A percentile compares a stretch with the other conserved stretches of the same genome.
Conservation (phyloP, 257 asterid genomes). For the Primulina tabacum region DNA sequence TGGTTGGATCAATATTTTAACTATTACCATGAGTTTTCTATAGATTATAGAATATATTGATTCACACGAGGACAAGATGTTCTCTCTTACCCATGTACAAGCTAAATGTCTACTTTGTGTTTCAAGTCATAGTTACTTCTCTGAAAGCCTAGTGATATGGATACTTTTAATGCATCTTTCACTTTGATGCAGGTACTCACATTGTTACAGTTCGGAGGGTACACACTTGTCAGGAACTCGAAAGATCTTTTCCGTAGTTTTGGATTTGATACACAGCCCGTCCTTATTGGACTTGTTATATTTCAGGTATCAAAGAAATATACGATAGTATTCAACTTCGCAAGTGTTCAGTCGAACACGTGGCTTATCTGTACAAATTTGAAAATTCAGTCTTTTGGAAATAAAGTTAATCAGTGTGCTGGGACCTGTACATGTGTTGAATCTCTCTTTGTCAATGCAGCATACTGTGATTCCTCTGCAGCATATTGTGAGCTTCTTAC, state of each 20-base stretch:
- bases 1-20: background rate
- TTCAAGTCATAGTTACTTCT: conserved; percentile 11
- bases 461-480: conserved; percentile 95
- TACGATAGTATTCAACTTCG: background rate
- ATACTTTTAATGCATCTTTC: conserved; percentile 18
- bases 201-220: conserved; percentile 91
- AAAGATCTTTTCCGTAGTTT: conserved; percentile 91
- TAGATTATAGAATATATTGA: background rate
- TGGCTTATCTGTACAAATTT: conserved; percentile 18
- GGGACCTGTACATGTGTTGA: conserved; percentile 2
- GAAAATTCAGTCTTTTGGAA: conserved; percentile 14
- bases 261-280: conserved; percentile 97
- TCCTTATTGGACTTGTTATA: conserved; percentile 90
- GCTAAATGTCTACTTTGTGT: background rate
- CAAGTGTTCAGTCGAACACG: conserved; percentile 14
- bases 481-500: conserved; percentile 79
- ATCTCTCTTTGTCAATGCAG: conserved; percentile 44
- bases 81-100: background rate
- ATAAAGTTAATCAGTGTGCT: conserved; percentile 3
- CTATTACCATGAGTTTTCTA: background rate
- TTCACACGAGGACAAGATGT: background rate
- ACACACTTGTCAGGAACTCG: conserved; percentile 91
- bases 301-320: conserved; percentile 63
- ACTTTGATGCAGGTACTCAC: conserved; percentile 69
- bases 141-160: background rate